These are phyloP conservation scores for Suillus alpinus DNA, from an alignment of 768 basidiomycete species.

Conservation along the genomic window DNA sequence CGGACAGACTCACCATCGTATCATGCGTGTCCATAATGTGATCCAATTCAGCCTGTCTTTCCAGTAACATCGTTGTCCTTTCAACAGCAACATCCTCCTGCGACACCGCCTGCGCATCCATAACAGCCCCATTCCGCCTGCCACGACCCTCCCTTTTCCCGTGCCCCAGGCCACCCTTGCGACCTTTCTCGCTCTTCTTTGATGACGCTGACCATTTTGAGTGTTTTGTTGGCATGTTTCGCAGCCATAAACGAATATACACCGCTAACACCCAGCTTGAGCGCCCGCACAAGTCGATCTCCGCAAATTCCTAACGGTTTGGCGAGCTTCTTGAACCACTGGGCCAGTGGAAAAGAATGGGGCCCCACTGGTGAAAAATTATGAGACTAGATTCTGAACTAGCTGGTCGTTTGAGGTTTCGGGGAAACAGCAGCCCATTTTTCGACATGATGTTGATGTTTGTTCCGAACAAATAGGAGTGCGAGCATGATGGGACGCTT, in stretches of 20 bases:
- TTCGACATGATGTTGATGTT: slow-evolving; percentile 34
- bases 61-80: slow-evolving; percentile 47
- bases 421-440: slow-evolving; percentile 29
- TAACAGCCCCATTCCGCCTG: slow-evolving; percentile 1
- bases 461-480: slow-evolving; percentile 29
- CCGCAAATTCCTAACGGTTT: slow-evolving; percentile 63
- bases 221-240: slow-evolving; percentile 23
- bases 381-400: slow-evolving; percentile 1
- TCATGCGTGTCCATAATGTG: slow-evolving; percentile 66
- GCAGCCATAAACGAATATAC: slow-evolving; percentile 1
- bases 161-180: slow-evolving; percentile 14
- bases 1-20: slow-evolving; percentile 54
- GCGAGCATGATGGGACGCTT: slow-evolving; percentile 6
- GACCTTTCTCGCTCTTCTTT: slow-evolving; percentile 5
- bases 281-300: slow-evolving; percentile 47
- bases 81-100: slow-evolving; percentile 30
- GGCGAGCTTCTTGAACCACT: slow-evolving; percentile 53
- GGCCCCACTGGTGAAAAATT: slow-evolving; percentile 12
- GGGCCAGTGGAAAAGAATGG: background rate
- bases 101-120: slow-evolving; percentile 7
- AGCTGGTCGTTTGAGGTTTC: slow-evolving; percentile 17
- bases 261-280: background rate
- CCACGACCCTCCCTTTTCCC: slow-evolving; percentile 4
- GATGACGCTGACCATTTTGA: slow-evolving; percentile 6
- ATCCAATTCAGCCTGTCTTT: slow-evolving; percentile 60